These are phyloP conservation scores for Lachnum nothofagi DNA, from an alignment of 2,329 filamentous ascomycete species.

Conservation along the genomic window DNA sequence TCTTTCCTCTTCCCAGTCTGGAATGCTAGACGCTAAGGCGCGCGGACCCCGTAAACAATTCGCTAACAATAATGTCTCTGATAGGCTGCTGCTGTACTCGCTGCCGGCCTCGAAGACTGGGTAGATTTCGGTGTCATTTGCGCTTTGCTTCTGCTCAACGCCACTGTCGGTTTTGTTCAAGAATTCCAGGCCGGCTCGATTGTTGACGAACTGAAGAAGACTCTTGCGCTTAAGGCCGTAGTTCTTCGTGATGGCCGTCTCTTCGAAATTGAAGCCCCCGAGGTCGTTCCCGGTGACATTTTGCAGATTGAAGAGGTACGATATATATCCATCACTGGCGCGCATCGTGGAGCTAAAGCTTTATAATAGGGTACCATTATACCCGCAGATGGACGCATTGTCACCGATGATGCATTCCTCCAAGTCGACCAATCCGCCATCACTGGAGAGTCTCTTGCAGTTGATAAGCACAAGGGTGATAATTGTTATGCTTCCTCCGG, in stretches of 20 bases:
- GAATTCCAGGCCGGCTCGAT: constrained; percentile 88
- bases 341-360: no score
- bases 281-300: constrained; percentile 86
- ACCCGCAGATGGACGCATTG: constrained; percentile 79
- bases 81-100: constrained; percentile 64
- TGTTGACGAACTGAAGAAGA: constrained; percentile 87
- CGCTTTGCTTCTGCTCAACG: constrained; percentile 77
- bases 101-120: constrained; percentile 81
- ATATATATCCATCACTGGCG: no score
- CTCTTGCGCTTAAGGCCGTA: constrained; percentile 78
- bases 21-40: constrained; percentile 8
- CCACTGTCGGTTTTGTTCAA: constrained; percentile 78
- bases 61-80: constrained; percentile 14
- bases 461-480: constrained; percentile 81
- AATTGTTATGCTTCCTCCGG: constrained; percentile 79
- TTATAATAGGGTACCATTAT: constrained; percentile 74
- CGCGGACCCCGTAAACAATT: background rate
- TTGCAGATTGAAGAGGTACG: constrained; percentile 73
- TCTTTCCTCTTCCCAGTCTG: constrained; percentile 2
- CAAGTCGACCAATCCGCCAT: constrained; percentile 91
- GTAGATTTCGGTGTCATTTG: constrained; percentile 92
- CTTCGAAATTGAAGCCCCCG: constrained; percentile 73
- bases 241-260: constrained; percentile 76
- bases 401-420: constrained; percentile 77
- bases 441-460: constrained; percentile 85